Percentiles rank a stretch among this genome's conserved stretches.
Conservation (phyloP, 2,329 filamentous ascomycete species). For the Periconia sp. region DNA sequence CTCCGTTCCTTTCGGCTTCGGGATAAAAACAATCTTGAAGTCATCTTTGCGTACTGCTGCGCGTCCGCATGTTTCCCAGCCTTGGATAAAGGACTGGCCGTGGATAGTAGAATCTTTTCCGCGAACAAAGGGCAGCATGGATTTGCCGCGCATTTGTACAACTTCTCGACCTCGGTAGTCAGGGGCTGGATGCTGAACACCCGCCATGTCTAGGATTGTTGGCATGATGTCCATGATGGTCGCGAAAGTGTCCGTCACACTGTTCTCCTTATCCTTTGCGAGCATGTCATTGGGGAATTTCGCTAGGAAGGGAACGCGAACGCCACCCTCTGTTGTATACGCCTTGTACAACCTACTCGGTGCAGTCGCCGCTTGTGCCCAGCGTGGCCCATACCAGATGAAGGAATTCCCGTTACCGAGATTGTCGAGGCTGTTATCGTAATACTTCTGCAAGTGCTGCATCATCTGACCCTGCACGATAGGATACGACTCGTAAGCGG, state of each 20-base stretch:
- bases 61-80: conserved; percentile 63
- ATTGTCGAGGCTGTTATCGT: conserved; percentile 64
- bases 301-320: conserved; percentile 60
- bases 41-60: conserved; percentile 62
- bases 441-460: conserved; percentile 62
- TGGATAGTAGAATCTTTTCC: conserved; percentile 50
- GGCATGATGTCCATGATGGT: conserved; percentile 52
- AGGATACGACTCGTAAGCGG: conserved; percentile 60
- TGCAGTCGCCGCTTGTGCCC: conserved; percentile 62
- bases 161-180: conserved; percentile 58
- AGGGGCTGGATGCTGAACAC: conserved; percentile 59
- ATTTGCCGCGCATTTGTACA: conserved; percentile 58
- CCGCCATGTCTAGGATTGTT: conserved; percentile 56
- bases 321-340: conserved; percentile 56
- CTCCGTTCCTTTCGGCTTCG: conserved; percentile 61
- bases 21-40: conserved; percentile 66
- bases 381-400: conserved; percentile 66
- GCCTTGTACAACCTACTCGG: conserved; percentile 57
- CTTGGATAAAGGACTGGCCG: conserved; percentile 58
- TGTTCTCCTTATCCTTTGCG: conserved; percentile 18
- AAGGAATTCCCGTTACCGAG: conserved; percentile 64
- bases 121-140: conserved; percentile 53
- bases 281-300: conserved; percentile 32
- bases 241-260: conserved; percentile 47
- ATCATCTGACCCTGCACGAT: conserved; percentile 68